A percentile compares a stretch with the other conserved stretches of the same genome.
These are phyloP conservation scores for Kodamaea neixiangensis DNA, from an alignment of 805 yeast genomes.

Conservation along the genomic window DNA sequence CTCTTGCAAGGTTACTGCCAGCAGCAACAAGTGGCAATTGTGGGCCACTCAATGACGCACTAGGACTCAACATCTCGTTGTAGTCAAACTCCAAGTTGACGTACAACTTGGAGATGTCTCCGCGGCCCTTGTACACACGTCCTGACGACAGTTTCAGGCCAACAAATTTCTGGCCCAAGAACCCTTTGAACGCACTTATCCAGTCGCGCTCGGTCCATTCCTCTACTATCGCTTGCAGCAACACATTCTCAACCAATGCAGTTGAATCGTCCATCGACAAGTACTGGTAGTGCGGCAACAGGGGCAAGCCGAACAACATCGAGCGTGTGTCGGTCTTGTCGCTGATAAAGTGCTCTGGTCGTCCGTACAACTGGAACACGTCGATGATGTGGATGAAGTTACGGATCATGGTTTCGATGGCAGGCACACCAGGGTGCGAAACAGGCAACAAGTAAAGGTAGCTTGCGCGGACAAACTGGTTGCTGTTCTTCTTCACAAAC, in stretches of 20 bases:
- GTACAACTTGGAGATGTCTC: conserved; percentile 36
- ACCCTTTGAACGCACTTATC: conserved; percentile 27
- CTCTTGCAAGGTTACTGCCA: conserved; percentile 3
- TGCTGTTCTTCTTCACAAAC: conserved; percentile 31
- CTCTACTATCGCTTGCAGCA: conserved; percentile 20
- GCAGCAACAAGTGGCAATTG: conserved; percentile 10
- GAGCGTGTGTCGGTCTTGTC: conserved; percentile 68
- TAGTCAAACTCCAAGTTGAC: conserved; percentile 22
- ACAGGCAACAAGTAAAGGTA: conserved; percentile 71
- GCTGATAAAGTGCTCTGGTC: conserved; percentile 73
- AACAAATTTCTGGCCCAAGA: conserved; percentile 12
- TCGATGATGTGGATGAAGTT: conserved; percentile 69
- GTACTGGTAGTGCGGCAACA: conserved; percentile 67
- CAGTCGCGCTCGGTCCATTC: conserved; percentile 32
- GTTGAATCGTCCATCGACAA: conserved; percentile 36
- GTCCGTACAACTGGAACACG: conserved; percentile 69
- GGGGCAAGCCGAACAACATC: conserved; percentile 72
- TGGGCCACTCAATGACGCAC: conserved; percentile 6
- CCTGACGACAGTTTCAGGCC: conserved; percentile 8
- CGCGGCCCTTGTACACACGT: conserved; percentile 35
- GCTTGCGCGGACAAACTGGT: conserved; percentile 33
- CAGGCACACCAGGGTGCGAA: conserved; percentile 69
- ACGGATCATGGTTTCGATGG: conserved; percentile 72
- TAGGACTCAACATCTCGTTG: conserved; percentile 8
- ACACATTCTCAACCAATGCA: conserved; percentile 20